These are phyloP conservation scores for Epicoccum sorghinum DNA, from an alignment of 2,329 filamentous ascomycete species.

Conservation along the genomic window DNA sequence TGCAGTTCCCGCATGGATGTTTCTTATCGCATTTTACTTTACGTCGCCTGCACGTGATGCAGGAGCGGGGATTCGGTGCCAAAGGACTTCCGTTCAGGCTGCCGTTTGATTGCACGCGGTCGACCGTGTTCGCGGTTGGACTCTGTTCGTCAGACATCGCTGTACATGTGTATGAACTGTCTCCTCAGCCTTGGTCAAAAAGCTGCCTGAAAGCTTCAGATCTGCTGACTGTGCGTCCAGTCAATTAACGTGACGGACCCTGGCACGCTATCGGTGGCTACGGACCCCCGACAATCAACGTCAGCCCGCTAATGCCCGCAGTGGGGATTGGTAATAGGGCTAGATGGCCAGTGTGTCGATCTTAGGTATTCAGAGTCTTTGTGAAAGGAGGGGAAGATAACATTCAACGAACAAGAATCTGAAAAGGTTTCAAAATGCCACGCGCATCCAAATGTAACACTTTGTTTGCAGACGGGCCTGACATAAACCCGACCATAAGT, in stretches of 20 bases:
- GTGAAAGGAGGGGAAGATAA: neutral
- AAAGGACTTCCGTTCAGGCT: conserved; percentile 23
- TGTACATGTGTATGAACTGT: neutral
- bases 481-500: conserved; percentile 5
- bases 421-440: neutral
- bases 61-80: conserved; percentile 39
- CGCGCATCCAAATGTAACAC: neutral
- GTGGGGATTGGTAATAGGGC: conserved; percentile 11
- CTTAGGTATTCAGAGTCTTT: neutral
- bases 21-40: conserved; percentile 82
- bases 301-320: conserved; percentile 11
- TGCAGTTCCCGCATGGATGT: conserved; percentile 77
- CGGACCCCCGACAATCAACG: conserved; percentile 10
- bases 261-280: conserved; percentile 14
- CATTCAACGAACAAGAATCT: too few species aligned
- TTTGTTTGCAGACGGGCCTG: neutral
- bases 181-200: neutral
- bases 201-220: neutral
- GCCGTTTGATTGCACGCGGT: conserved; percentile 28
- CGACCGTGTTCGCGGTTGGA: conserved; percentile 22
- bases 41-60: conserved; percentile 50
- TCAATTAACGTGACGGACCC: conserved; percentile 4
- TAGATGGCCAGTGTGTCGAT: conserved; percentile 4
- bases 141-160: conserved; percentile 36
- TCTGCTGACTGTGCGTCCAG: conserved; percentile 3